Conservation (phyloP, 2,329 filamentous ascomycete species). For the Phaeosphaeriaceae sp. region DNA sequence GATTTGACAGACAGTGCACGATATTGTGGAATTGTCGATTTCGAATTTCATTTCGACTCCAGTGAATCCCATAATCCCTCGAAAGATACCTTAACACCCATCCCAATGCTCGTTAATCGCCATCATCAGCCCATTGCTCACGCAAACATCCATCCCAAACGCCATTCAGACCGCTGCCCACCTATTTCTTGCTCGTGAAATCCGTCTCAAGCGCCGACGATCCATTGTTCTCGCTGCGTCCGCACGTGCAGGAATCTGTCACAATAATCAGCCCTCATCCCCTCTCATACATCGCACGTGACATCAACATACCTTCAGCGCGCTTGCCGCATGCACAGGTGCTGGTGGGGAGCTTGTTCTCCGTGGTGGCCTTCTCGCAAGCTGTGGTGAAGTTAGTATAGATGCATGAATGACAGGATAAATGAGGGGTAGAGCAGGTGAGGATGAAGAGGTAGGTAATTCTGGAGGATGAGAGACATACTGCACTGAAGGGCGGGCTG, state of each 20-base stretch:
- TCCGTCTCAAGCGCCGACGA: constrained; percentile 77
- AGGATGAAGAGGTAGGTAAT: neutral
- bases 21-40: neutral
- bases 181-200: constrained; percentile 74
- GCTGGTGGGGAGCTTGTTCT: constrained; percentile 75
- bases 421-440: neutral
- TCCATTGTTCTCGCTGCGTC: constrained; percentile 70
- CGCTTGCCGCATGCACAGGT: constrained; percentile 81
- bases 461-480: constrained; percentile 25
- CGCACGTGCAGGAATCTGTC: constrained; percentile 73
- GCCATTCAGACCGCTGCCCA: neutral
- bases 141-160: neutral
- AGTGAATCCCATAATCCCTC: too few relatives aligned
- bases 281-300: neutral
- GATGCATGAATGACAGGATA: constrained; percentile 7
- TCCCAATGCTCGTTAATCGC: constrained; percentile 11
- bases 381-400: constrained; percentile 35
- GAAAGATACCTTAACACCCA: constrained; percentile 25
- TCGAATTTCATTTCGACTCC: too few relatives aligned
- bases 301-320: constrained; percentile 65
- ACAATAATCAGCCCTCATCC: neutral
- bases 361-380: constrained; percentile 76
- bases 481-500: constrained; percentile 84
- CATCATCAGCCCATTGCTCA: constrained; percentile 4
- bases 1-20: neutral